These are phyloP conservation scores for Annulohypoxylon maeteangense DNA, from an alignment of 495 filamentous ascomycete genomes.

Conservation along the genomic window DNA sequence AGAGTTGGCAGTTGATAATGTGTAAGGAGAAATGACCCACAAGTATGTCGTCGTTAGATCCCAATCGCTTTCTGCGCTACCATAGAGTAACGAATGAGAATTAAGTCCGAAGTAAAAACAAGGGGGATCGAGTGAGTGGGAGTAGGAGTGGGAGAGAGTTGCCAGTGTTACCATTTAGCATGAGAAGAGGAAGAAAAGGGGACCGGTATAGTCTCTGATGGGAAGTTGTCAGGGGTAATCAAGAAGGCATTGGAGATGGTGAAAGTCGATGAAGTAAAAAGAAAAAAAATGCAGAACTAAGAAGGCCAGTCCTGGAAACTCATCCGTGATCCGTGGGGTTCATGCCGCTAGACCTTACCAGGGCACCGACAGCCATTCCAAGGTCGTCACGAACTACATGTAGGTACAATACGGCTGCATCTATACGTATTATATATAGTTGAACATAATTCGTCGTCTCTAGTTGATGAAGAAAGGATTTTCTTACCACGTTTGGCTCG, in stretches of 20 bases:
- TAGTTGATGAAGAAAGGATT: slow-evolving; percentile 28
- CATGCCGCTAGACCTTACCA: slow-evolving; percentile 21
- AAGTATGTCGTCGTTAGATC: slow-evolving; percentile 37
- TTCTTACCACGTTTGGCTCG: slow-evolving; percentile 35
- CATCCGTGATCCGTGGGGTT: slow-evolving; percentile 36
- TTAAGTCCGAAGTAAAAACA: slow-evolving; percentile 20
- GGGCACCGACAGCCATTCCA: slow-evolving; percentile 14
- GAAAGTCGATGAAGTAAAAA: slow-evolving; percentile 23
- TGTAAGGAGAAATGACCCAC: slow-evolving; percentile 35
- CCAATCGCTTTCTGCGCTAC: slow-evolving; percentile 32
- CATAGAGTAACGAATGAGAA: slow-evolving; percentile 33
- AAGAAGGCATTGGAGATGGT: slow-evolving; percentile 22
- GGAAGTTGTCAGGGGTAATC: slow-evolving; percentile 29
- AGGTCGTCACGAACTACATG: slow-evolving; percentile 35
- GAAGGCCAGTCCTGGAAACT: slow-evolving; percentile 12
- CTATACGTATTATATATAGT: slow-evolving; percentile 21
- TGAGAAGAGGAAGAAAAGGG: slow-evolving; percentile 17
- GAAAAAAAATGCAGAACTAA: slow-evolving; percentile 12
- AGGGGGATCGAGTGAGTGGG: slow-evolving; percentile 26
- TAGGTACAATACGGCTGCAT: slow-evolving; percentile 41
- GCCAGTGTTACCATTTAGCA: slow-evolving; percentile 26
- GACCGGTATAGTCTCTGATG: slow-evolving; percentile 25
- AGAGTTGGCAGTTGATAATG: slow-evolving; percentile 33
- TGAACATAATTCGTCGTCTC: slow-evolving; percentile 24
- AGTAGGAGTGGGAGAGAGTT: slow-evolving; percentile 24